phyloP scores from a whole-genome alignment of 1,284 basidiomycete species.

The Papiliotrema fonsecae region DNA sequence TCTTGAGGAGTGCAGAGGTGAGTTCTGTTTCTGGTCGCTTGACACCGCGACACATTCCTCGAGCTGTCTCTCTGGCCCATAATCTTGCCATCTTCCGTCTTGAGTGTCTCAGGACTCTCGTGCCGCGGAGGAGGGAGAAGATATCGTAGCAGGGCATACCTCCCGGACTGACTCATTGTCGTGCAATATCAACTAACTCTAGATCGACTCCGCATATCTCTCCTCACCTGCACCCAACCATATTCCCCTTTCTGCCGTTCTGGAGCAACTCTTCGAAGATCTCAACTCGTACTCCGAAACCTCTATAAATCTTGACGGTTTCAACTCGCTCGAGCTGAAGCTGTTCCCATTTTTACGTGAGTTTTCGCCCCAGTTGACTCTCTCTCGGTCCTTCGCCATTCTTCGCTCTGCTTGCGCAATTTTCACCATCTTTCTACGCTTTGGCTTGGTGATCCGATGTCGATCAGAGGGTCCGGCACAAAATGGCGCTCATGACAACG shows the following conservation, averaged over 20 bases:
- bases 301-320: conserved; percentile 78
- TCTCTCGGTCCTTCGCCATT: neutral
- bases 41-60: neutral
- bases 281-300: conserved; percentile 95
- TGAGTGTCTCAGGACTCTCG: no score
- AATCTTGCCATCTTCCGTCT: neutral
- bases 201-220: conserved; percentile 87
- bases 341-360: conserved; percentile 86
- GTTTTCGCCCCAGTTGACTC: conserved; percentile 9
- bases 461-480: neutral
- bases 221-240: conserved; percentile 67
- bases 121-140: no score
- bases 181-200: neutral
- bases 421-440: neutral
- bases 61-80: neutral
- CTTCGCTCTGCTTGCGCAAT: neutral
- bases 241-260: conserved; percentile 68
- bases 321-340: conserved; percentile 89
- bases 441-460: neutral
- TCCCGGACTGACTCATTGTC: no score
- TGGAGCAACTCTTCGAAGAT: conserved; percentile 96
- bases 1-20: conserved; percentile 82
- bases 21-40: conserved; percentile 24
- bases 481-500: no score
- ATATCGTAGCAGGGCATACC: no score